These are phyloP conservation scores for Diutina mesorugosa DNA, from an alignment of 1,139 yeast genomes.

Conservation along the genomic window DNA sequence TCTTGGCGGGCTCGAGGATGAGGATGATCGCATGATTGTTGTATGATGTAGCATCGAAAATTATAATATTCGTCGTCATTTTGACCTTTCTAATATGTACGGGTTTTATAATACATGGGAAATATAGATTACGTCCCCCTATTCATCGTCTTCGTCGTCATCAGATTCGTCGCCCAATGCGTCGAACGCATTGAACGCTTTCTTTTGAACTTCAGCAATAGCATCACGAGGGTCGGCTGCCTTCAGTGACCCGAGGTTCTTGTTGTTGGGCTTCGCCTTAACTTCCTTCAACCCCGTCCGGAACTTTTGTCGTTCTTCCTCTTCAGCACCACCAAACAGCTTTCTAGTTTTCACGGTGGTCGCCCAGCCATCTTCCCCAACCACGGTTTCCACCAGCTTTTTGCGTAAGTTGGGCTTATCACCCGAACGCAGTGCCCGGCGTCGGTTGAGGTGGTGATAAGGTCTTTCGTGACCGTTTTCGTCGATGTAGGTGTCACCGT, in stretches of 20 bases:
- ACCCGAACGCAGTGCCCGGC: constrained; percentile 47
- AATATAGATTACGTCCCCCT: constrained; percentile 3
- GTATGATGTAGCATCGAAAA: constrained; percentile 9
- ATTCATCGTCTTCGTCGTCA: constrained; percentile 29
- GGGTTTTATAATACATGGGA: not conserved
- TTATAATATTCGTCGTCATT: not conserved
- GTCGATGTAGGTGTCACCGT: constrained; percentile 37
- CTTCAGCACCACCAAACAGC: constrained; percentile 36
- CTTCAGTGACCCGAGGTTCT: constrained; percentile 61
- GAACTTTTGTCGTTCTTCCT: constrained; percentile 34
- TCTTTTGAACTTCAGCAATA: constrained; percentile 52
- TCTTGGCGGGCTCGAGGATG: constrained; percentile 23
- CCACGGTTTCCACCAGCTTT: constrained; percentile 42
- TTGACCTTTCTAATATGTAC: not conserved
- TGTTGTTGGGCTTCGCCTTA: constrained; percentile 56
- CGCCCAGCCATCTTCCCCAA: constrained; percentile 77
- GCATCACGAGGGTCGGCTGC: constrained; percentile 65
- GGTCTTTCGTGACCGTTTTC: constrained; percentile 36
- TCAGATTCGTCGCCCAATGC: constrained; percentile 49
- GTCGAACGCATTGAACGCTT: constrained; percentile 65
- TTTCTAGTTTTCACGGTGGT: constrained; percentile 39
- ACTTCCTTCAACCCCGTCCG: constrained; percentile 30
- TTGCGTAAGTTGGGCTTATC: constrained; percentile 37
- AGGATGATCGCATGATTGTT: constrained; percentile 22
- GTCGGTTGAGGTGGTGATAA: constrained; percentile 38